Conservation (phyloP, 2,329 filamentous ascomycete genomes). For the Diplodia scrobiculata region DNA sequence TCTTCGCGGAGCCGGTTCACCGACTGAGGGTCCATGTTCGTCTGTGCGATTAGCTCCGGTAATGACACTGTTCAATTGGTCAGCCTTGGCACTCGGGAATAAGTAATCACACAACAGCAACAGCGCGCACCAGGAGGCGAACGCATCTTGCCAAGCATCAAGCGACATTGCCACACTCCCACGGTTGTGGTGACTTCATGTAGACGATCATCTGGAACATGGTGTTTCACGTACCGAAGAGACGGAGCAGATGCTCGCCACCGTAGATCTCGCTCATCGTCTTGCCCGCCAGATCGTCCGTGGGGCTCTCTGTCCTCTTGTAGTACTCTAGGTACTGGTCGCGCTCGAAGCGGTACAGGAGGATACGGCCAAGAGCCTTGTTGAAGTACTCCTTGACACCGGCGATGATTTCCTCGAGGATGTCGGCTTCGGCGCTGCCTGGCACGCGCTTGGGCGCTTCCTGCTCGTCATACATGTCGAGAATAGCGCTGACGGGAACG, state of each 20-base stretch:
- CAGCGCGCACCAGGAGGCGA: conserved; percentile 11
- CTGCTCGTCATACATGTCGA: conserved; percentile 76
- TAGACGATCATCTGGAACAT: not conserved
- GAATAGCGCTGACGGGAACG: conserved; percentile 72
- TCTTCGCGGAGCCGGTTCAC: conserved; percentile 88
- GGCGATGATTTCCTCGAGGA: conserved; percentile 83
- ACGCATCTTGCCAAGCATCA: not conserved
- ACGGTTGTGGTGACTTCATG: not conserved
- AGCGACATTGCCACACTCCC: conserved; percentile 6
- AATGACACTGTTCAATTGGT: conserved; percentile 62
- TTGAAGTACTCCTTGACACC: conserved; percentile 95
- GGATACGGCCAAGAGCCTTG: conserved; percentile 79
- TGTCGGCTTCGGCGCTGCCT: conserved; percentile 73
- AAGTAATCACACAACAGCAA: conserved; percentile 19
- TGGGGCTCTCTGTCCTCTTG: conserved; percentile 65
- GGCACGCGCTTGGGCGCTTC: conserved; percentile 67
- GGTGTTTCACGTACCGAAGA: conserved; percentile 69
- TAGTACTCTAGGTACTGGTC: conserved; percentile 80
- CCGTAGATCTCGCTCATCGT: conserved; percentile 81
- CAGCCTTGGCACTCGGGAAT: conserved; percentile 11
- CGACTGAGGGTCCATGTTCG: conserved; percentile 94
- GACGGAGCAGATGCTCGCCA: conserved; percentile 83
- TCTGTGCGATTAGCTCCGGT: conserved; percentile 92
- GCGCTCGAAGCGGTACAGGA: conserved; percentile 93
- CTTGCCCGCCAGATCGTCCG: conserved; percentile 68